Evolutionary conservation across 2,329 filamentous ascomycete genomes (phyloP).

Genomic region (Apiospora marii): DNA sequence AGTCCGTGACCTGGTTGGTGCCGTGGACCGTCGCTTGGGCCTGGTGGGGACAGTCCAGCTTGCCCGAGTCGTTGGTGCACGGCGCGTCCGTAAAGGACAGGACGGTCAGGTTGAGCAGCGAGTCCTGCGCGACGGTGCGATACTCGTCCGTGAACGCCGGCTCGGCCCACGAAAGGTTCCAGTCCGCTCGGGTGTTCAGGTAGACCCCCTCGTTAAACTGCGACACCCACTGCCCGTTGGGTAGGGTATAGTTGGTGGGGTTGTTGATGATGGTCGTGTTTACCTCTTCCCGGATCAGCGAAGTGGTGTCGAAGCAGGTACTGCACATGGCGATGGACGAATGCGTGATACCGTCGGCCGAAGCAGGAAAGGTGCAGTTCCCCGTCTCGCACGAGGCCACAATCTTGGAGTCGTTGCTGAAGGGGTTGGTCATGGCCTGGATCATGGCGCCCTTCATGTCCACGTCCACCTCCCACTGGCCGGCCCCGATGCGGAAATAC

Average conservation of each 20-base stretch:
- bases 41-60: slow-evolving; percentile 31
- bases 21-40: slow-evolving; percentile 12
- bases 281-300: slow-evolving; percentile 28
- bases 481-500: slow-evolving; percentile 34
- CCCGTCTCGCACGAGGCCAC: slow-evolving; percentile 34
- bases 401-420: slow-evolving; percentile 33
- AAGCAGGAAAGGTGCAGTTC: slow-evolving; percentile 36
- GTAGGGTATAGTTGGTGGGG: slow-evolving; percentile 32
- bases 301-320: slow-evolving; percentile 36
- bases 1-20: slow-evolving; percentile 18
- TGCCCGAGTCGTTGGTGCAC: slow-evolving; percentile 29
- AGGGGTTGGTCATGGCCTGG: slow-evolving; percentile 39
- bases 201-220: slow-evolving; percentile 27
- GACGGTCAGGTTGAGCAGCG: slow-evolving; percentile 35
- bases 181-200: slow-evolving; percentile 30
- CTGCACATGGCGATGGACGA: slow-evolving; percentile 39
- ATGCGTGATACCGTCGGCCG: slow-evolving; percentile 34
- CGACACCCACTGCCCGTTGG: slow-evolving; percentile 33
- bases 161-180: slow-evolving; percentile 31
- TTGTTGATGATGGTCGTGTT: neutral
- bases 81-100: slow-evolving; percentile 31
- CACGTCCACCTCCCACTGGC: slow-evolving; percentile 35
- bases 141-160: slow-evolving; percentile 32
- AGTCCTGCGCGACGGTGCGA: slow-evolving; percentile 23
- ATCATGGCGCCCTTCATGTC: slow-evolving; percentile 44